A percentile compares a stretch with the other conserved stretches of the same genome.
Conservation (phyloP, 202 grass and related monocot genomes). For the Brachypodium distachyon region DNA sequence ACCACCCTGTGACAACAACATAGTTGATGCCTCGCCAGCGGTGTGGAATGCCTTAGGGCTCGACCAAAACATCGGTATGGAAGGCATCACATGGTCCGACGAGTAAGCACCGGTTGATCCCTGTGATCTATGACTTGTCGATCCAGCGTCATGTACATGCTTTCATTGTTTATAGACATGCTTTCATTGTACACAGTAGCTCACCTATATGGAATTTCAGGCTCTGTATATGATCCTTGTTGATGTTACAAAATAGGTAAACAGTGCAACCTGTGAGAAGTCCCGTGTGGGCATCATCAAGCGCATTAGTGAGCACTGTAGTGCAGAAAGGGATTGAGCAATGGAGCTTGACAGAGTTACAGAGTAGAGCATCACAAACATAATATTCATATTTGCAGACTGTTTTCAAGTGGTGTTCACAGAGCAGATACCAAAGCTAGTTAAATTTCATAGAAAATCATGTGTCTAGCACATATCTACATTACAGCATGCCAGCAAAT, state of each 20-base stretch:
- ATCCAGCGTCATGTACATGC: no score
- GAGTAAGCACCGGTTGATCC: no score
- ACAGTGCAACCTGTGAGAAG: background rate
- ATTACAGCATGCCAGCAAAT: background rate
- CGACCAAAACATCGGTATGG: background rate
- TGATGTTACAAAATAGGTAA: background rate
- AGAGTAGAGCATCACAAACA: background rate
- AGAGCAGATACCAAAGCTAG: background rate
- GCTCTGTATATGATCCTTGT: no score
- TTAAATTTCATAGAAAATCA: background rate
- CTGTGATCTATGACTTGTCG: no score
- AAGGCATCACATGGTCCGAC: conserved; percentile 52
- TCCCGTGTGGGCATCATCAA: background rate
- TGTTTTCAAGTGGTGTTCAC: background rate
- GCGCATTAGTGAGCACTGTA: background rate
- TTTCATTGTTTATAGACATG: no score
- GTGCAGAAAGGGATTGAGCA: background rate
- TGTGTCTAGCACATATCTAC: background rate
- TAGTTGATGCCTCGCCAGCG: conserved; percentile 19
- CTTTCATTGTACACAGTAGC: no score
- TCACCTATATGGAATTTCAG: no score
- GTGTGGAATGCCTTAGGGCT: conserved; percentile 38
- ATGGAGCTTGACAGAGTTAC: background rate
- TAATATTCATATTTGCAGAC: background rate
- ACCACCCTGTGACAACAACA: conserved; percentile 22